Evolutionary conservation across 352 stramenopile genomes (phyloP).

Genomic region (Phytophthora quininea): DNA sequence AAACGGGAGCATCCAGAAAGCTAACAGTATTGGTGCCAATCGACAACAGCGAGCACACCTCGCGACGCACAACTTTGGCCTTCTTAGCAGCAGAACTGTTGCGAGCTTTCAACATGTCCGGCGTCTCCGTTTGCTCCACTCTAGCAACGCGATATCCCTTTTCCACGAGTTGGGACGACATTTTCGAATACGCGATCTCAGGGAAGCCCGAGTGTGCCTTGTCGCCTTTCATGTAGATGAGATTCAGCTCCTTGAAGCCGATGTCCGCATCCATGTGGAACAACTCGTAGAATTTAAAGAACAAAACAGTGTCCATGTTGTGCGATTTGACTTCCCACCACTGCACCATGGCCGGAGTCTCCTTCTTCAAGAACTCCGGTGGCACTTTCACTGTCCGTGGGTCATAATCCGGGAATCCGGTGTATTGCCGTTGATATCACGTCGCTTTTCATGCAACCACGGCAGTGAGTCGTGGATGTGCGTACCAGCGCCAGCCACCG

Average conservation of each 20-base stretch:
- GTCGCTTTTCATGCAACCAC: constrained; percentile 89
- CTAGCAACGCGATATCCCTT: constrained; percentile 97
- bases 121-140: constrained; percentile 99
- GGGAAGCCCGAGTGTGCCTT: constrained; percentile 98
- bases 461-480: constrained; percentile 93
- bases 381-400: constrained; percentile 93
- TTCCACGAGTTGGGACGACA: constrained; percentile 93
- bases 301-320: constrained; percentile 98
- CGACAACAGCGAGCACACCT: constrained; percentile 97
- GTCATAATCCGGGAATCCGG: constrained; percentile 92
- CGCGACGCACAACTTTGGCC: constrained; percentile 90
- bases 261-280: constrained; percentile 99
- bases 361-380: constrained; percentile 85
- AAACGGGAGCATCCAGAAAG: constrained; percentile 91
- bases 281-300: constrained; percentile 99
- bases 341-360: constrained; percentile 96
- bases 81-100: constrained; percentile 85
- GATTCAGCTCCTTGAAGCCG: constrained; percentile 93
- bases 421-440: constrained; percentile 88
- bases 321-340: constrained; percentile 98
- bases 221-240: constrained; percentile 99
- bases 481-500: constrained; percentile 60
- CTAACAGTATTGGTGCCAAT: constrained; percentile 96
- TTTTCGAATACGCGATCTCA: constrained; percentile 97
- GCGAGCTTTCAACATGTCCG: constrained; percentile 95